Evolutionary conservation across 257 asterid genomes (phyloP).

Genomic region (Primulina eburnea): DNA sequence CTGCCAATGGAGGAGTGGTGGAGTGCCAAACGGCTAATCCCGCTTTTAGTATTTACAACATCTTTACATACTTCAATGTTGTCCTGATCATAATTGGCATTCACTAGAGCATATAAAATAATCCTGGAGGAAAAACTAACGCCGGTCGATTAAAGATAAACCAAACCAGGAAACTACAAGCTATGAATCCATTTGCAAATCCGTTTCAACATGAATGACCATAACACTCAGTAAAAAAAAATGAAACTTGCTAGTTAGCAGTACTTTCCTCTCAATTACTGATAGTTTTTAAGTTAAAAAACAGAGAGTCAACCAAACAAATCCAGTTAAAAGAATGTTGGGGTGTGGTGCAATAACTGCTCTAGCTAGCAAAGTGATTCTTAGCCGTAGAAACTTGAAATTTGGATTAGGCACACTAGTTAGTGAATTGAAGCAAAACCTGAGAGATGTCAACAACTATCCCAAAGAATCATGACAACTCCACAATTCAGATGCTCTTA

Average conservation of each 20-base stretch:
- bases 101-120: constrained; percentile 68
- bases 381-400: too few species aligned
- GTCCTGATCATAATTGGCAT: constrained; percentile 79
- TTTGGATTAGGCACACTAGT: not conserved
- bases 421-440: not conserved
- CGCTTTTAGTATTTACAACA: constrained; percentile 62
- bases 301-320: not conserved
- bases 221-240: not conserved
- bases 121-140: constrained; percentile 45
- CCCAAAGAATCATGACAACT: not conserved
- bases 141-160: not conserved
- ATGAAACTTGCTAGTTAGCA: not conserved
- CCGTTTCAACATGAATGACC: constrained; percentile 9
- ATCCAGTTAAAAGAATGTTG: not conserved
- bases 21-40: constrained; percentile 61
- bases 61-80: constrained; percentile 43
- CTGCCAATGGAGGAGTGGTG: constrained; percentile 90
- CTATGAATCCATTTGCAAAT: constrained; percentile 11
- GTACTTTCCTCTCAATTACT: not conserved
- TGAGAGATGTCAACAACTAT: not conserved
- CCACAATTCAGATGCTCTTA: not conserved
- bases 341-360: too few species aligned
- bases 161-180: constrained; percentile 8
- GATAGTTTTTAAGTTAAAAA: not conserved
- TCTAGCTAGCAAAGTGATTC: too few species aligned